Percentiles rank a stretch among this genome's conserved stretches.
Evolutionary conservation across 805 yeast genomes (phyloP).

Genomic region (Candida golubevii): DNA sequence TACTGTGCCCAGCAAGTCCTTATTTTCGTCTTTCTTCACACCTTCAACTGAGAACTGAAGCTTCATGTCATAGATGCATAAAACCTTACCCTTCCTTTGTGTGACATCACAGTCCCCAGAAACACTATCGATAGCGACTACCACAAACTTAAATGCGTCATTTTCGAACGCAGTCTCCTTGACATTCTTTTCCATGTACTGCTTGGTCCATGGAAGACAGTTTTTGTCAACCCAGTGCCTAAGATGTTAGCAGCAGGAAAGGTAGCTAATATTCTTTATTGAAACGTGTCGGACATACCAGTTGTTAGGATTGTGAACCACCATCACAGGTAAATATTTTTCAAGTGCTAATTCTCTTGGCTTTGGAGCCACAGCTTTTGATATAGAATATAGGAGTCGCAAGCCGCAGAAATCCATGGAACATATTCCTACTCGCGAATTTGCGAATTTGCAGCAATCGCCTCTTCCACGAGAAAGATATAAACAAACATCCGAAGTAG

Average conservation of each 20-base stretch:
- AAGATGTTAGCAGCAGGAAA: slow-evolving; percentile 15
- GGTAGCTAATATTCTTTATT: background rate
- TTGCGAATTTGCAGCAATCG: too few species aligned
- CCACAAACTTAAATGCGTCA: slow-evolving; percentile 21
- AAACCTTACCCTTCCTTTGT: slow-evolving; percentile 77
- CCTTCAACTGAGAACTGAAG: slow-evolving; percentile 43
- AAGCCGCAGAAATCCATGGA: background rate
- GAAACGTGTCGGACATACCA: slow-evolving; percentile 38
- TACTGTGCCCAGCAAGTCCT: slow-evolving; percentile 40
- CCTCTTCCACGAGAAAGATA: too few species aligned
- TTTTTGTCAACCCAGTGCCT: slow-evolving; percentile 73
- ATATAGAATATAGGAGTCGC: background rate
- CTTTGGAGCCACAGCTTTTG: background rate
- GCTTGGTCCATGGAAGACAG: slow-evolving; percentile 60
- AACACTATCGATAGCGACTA: slow-evolving; percentile 40
- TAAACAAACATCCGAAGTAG: too few species aligned
- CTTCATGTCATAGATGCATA: slow-evolving; percentile 67
- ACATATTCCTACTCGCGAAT: too few species aligned
- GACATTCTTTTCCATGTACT: slow-evolving; percentile 43
- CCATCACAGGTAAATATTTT: slow-evolving; percentile 38
- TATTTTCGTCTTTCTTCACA: slow-evolving; percentile 36
- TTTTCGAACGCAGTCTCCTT: slow-evolving; percentile 24
- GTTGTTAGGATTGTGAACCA: slow-evolving; percentile 67
- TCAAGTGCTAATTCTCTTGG: background rate
- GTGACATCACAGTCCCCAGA: slow-evolving; percentile 79